Evolutionary conservation across 2,329 filamentous ascomycete genomes (phyloP).

Genomic region (Cytospora piceae): DNA sequence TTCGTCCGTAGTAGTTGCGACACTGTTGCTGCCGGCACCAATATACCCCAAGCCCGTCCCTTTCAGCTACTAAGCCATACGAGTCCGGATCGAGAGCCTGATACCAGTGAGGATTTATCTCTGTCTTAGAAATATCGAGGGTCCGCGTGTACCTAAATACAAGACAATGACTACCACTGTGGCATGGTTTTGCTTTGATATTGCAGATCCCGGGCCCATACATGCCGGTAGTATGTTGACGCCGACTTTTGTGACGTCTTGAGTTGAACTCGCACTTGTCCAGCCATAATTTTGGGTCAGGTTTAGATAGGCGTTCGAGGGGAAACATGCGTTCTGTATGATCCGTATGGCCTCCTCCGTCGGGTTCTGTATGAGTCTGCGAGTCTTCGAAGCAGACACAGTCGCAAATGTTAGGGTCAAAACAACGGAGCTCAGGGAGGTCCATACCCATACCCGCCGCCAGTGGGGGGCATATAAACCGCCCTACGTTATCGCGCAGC

Average conservation of each 20-base stretch:
- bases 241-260: neutral
- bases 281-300: neutral
- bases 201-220: neutral
- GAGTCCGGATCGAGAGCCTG: constrained; percentile 4
- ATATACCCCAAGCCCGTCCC: constrained; percentile 7
- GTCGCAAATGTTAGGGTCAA: constrained; percentile 10
- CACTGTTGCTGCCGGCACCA: constrained; percentile 11
- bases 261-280: neutral
- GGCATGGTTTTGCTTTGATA: neutral
- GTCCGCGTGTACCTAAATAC: neutral
- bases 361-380: neutral
- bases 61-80: neutral
- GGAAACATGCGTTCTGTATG: neutral
- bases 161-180: neutral
- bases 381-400: neutral
- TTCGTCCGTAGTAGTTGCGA: constrained; percentile 7
- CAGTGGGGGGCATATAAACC: constrained; percentile 2
- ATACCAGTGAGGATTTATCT: constrained; percentile 6
- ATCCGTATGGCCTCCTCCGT: neutral
- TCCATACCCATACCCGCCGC: neutral
- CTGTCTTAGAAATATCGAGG: neutral
- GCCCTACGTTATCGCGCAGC: neutral
- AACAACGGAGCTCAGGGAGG: constrained; percentile 17
- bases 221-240: neutral
- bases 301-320: neutral